Evolutionary conservation across 2,329 filamentous ascomycete genomes (phyloP).

Genomic region (Biscogniauxia sp.): DNA sequence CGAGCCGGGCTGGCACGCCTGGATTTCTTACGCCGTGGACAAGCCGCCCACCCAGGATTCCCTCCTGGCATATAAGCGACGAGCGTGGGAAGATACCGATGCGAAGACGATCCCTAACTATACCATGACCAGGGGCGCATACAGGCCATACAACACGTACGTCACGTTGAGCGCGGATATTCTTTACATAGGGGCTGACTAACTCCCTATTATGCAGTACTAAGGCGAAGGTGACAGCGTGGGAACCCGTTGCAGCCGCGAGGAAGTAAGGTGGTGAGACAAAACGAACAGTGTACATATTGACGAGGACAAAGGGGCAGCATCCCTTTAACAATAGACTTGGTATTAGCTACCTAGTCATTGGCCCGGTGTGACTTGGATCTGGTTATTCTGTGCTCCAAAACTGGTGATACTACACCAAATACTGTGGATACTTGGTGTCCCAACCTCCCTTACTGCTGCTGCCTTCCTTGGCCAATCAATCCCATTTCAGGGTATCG

Average conservation of each 20-base stretch:
- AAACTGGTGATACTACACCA: no score
- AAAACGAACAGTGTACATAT: constrained; percentile 16
- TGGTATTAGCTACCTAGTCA: neutral
- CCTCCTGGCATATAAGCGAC: constrained; percentile 62
- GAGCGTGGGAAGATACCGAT: constrained; percentile 73
- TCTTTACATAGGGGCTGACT: constrained; percentile 6
- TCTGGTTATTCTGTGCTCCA: neutral
- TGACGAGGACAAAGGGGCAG: neutral
- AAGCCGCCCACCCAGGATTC: constrained; percentile 77
- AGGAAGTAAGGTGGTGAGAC: constrained; percentile 23
- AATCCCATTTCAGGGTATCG: no score
- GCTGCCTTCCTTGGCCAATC: no score
- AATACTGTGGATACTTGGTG: no score
- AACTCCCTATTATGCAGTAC: constrained; percentile 36
- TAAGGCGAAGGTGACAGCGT: constrained; percentile 53
- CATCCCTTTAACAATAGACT: neutral
- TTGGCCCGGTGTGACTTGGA: neutral
- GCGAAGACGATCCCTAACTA: constrained; percentile 68
- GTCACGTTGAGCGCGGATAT: constrained; percentile 38
- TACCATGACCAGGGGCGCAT: constrained; percentile 75
- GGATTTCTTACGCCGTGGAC: constrained; percentile 93
- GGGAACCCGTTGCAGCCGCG: constrained; percentile 44
- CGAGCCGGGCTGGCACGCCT: constrained; percentile 96
- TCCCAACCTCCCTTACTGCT: no score
- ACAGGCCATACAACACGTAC: constrained; percentile 93